These are phyloP conservation scores for Rubus idaeus DNA, from an alignment of 306 rosid genomes.

Conservation along the genomic window DNA sequence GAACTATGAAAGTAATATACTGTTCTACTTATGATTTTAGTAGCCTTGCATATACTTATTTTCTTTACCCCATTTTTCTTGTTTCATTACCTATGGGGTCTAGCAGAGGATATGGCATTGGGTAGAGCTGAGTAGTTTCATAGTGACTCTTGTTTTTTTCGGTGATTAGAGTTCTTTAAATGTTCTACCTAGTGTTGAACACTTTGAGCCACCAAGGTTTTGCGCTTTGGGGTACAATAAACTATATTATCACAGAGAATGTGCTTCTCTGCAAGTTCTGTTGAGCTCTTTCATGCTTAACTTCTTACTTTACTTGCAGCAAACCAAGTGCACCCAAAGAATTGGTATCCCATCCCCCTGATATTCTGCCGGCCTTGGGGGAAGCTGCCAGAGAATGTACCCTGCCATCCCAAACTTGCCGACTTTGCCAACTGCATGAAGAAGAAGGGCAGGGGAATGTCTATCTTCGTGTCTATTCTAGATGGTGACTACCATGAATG, in stretches of 20 bases:
- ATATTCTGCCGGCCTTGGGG: conserved; percentile 99
- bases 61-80: background rate
- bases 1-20: background rate
- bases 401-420: conserved; percentile 99
- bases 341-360: conserved; percentile 98
- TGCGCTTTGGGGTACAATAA: background rate
- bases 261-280: conserved; percentile 5
- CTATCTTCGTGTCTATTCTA: conserved; percentile 84
- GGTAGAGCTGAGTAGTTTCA: background rate
- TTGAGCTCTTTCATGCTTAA: conserved; percentile 20
- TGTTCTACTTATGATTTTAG: background rate
- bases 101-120: background rate
- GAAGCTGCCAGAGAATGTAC: conserved; percentile 94
- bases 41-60: background rate
- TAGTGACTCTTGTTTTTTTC: background rate
- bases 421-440: conserved; percentile 98
- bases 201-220: background rate
- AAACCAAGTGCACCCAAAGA: conserved; percentile 96
- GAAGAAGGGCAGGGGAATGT: conserved; percentile 99
- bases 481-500: conserved; percentile 96
- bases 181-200: background rate
- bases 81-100: background rate
- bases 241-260: background rate
- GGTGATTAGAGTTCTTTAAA: background rate
- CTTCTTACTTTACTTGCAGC: conserved; percentile 52